Base-by-base conservation (phyloP, 2,329 filamentous ascomycete genomes). In the Aspergillus calidoustus region DNA sequence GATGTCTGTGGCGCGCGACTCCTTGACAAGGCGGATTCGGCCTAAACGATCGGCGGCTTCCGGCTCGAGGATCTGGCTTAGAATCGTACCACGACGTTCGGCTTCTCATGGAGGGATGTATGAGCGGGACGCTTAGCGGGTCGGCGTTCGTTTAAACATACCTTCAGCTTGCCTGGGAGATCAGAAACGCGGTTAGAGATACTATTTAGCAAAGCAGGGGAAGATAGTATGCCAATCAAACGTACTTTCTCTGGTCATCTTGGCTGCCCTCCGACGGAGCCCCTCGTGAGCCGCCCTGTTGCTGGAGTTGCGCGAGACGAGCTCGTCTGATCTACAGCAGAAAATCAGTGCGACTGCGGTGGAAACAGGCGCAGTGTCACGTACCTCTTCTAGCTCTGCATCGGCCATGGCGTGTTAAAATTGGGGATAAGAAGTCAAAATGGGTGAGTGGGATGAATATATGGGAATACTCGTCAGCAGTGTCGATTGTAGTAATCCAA, bases 21-120 rank as follows among this genome's bases (percentile, higher is more conserved):
- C 92, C 81, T 98, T 98, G 74, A 99, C 95, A 63, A 99, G 88
- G 38, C 94, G 90, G 80, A 99, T 98, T 68, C 95, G 92, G 60
- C 92, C 92, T 1, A 99, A 86, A 15, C 95, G 91, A 81, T 99
- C 95, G 63, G 92, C 91, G 19, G 95, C 95, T 74, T 94, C 92
- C 68, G 95, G 95, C 72, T 93, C 89, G 64, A 99, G 91, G 82
- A 99, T 98, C 79, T 98, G 95, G 70, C 86, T 87, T 65, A 99
- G 89, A 70, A 97, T 90, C 22, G 74, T 63, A 61, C 74, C 66
- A 60, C 72, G 74, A 57, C 73, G 74, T 31, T 77, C 74, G 58
- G 70, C 74, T 75, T 59, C 4, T 23, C 19, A 43, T 38, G 57
- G 17, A 44, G 25, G 11, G 47, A 38, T 30, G 46, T 9, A 31